Evolutionary conservation across 2,329 filamentous ascomycete genomes (phyloP).

Genomic region (Penicillium paneum): DNA sequence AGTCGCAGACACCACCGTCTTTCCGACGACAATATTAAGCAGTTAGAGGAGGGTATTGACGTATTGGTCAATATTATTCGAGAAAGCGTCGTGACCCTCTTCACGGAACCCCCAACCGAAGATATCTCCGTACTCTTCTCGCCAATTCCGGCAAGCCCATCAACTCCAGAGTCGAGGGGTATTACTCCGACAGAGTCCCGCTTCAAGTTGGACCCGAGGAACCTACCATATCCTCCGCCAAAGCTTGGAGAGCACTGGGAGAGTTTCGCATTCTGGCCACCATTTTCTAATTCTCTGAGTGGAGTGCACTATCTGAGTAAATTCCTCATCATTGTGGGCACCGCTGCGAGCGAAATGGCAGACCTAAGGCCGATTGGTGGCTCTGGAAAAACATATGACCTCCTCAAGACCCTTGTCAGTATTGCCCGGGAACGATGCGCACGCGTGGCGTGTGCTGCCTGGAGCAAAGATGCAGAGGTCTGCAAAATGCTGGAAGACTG

Average conservation of each 20-base stretch:
- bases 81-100: constrained; percentile 75
- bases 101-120: constrained; percentile 82
- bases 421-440: constrained; percentile 80
- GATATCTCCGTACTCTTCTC: constrained; percentile 87
- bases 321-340: constrained; percentile 77
- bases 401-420: constrained; percentile 71
- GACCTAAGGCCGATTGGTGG: constrained; percentile 65
- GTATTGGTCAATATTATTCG: constrained; percentile 83
- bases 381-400: constrained; percentile 59
- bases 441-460: constrained; percentile 79
- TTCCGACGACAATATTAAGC: constrained; percentile 64
- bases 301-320: constrained; percentile 87
- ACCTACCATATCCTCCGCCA: constrained; percentile 72
- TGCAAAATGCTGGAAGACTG: constrained; percentile 93
- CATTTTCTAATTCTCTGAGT: constrained; percentile 84
- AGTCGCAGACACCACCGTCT: constrained; percentile 79
- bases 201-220: constrained; percentile 76
- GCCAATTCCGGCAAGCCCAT: constrained; percentile 64
- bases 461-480: constrained; percentile 90
- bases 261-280: constrained; percentile 93
- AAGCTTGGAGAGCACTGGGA: constrained; percentile 84
- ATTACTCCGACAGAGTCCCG: constrained; percentile 64
- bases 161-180: constrained; percentile 56
- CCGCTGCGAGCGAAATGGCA: constrained; percentile 81
- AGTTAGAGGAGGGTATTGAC: constrained; percentile 72